Evolutionary conservation across 768 basidiomycete genomes (phyloP).

Genomic region (Coprinellus micaceus): DNA sequence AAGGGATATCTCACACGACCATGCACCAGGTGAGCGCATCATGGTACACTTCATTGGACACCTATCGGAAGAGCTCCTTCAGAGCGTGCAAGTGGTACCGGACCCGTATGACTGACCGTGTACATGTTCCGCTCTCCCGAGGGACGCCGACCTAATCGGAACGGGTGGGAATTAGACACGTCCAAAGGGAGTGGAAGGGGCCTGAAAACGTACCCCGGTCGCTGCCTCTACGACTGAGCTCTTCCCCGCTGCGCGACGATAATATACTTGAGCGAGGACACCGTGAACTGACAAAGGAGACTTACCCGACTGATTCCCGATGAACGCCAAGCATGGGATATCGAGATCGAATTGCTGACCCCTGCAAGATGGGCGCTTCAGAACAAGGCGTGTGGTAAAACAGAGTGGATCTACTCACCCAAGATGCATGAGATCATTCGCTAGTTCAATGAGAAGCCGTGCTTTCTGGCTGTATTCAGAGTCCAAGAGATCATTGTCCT

Average conservation of each 20-base stretch:
- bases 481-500: background rate
- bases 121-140: conserved; percentile 59
- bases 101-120: conserved; percentile 33
- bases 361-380: too few species aligned
- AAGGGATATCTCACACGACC: conserved; percentile 45
- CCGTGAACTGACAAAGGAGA: background rate
- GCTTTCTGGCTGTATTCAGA: conserved; percentile 1
- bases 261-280: background rate
- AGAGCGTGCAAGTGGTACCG: background rate
- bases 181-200: too few species aligned
- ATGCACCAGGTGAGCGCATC: conserved; percentile 33
- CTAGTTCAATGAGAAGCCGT: background rate
- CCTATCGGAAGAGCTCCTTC: conserved; percentile 20
- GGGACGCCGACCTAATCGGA: conserved; percentile 56
- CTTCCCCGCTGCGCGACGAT: conserved; percentile 43
- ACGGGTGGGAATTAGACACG: background rate
- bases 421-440: conserved; percentile 4
- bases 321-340: conserved; percentile 50
- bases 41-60: conserved; percentile 54
- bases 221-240: conserved; percentile 59
- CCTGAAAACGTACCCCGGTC: conserved; percentile 42
- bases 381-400: too few species aligned
- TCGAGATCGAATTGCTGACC: conserved; percentile 27
- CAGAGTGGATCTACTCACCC: too few species aligned
- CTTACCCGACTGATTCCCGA: conserved; percentile 54